Conservation (phyloP, 2,329 filamentous ascomycete genomes). For the Colletotrichum paranaense region DNA sequence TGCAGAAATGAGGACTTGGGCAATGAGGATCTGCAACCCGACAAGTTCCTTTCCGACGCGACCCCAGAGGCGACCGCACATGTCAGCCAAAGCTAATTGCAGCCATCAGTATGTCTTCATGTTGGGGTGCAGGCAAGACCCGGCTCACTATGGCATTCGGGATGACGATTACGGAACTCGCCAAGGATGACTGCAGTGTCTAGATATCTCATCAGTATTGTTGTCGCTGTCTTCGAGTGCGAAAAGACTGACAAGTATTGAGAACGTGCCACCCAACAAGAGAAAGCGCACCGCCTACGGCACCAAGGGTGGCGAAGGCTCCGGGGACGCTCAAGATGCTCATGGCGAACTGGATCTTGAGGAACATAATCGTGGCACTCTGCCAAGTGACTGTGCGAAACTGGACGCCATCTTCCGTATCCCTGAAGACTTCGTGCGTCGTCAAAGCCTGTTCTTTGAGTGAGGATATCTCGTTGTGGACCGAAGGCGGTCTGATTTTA, state of each 20-base stretch:
- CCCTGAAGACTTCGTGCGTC: slow-evolving; percentile 40
- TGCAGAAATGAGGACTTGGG: slow-evolving; percentile 41
- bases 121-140: neutral
- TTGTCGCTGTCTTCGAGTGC: neutral
- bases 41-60: slow-evolving; percentile 61
- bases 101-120: neutral
- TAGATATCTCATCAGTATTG: neutral
- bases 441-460: neutral
- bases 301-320: slow-evolving; percentile 36
- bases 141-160: neutral
- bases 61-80: slow-evolving; percentile 58
- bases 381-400: slow-evolving; percentile 51
- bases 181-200: neutral
- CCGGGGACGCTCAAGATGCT: slow-evolving; percentile 39
- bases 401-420: slow-evolving; percentile 41
- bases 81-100: slow-evolving; percentile 38
- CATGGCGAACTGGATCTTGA: slow-evolving; percentile 47
- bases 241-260: neutral
- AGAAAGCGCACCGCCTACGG: slow-evolving; percentile 53
- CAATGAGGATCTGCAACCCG: slow-evolving; percentile 46
- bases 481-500: neutral
- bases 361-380: slow-evolving; percentile 52
- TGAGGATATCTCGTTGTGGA: neutral
- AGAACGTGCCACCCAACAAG: neutral
- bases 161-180: neutral